A percentile compares a stretch with the other conserved stretches of the same genome.
Conservation (phyloP, 2,329 filamentous ascomycete genomes). For the Diaporthe vexans region DNA sequence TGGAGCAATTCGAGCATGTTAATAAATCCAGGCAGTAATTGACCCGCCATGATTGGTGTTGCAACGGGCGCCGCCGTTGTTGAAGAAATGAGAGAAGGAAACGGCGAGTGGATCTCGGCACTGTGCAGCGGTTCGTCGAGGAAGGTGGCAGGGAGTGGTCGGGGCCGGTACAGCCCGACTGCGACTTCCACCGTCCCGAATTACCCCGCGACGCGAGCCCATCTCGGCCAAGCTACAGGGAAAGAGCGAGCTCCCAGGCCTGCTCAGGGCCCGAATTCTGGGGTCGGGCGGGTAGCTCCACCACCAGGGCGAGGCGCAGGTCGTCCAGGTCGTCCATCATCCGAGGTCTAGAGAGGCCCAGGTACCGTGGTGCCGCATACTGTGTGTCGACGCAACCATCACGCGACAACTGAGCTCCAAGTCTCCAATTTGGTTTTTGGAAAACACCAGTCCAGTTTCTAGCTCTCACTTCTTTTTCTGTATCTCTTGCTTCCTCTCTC, state of each 20-base stretch:
- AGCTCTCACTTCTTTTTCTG: background rate
- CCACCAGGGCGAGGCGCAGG: constrained; percentile 1
- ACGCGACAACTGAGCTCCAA: constrained; percentile 23
- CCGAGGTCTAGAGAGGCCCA: constrained; percentile 10
- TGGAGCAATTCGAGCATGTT: no score
- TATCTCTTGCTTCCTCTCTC: background rate
- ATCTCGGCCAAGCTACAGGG: constrained; percentile 2
- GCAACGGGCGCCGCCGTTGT: background rate
- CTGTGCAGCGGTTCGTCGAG: background rate
- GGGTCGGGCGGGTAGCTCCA: background rate
- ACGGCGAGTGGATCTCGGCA: background rate
- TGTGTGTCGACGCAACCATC: constrained; percentile 21
- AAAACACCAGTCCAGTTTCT: background rate
- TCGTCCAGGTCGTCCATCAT: constrained; percentile 11
- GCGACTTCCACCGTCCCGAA: constrained; percentile 11
- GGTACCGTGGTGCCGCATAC: background rate
- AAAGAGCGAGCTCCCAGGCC: background rate
- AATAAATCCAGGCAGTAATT: background rate
- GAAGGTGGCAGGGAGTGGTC: background rate
- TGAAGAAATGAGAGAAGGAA: background rate
- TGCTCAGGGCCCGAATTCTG: constrained; percentile 8
- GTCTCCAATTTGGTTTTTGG: background rate
- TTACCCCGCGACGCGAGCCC: constrained; percentile 25
- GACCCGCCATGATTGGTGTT: background rate
- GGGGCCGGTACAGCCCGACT: constrained; percentile 28